phyloP scores from a whole-genome alignment of 2,329 filamentous ascomycete genomes.

The Westerdykella ornata region DNA sequence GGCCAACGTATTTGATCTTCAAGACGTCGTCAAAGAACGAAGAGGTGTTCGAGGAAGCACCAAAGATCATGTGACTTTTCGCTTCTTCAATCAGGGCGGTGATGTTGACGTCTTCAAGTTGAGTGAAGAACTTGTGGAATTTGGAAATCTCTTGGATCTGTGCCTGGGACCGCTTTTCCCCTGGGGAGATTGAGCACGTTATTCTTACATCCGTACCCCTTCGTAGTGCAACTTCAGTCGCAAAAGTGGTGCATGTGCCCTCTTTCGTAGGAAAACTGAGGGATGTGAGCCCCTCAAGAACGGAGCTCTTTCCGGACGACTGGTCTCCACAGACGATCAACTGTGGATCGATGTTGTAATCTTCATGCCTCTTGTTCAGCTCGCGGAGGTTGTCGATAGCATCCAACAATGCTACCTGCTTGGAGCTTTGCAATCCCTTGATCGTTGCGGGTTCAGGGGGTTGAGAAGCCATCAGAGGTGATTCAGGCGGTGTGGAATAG shows the following conservation, averaged over 20 bases:
- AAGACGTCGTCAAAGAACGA: conserved; percentile 24
- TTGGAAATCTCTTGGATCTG: conserved; percentile 12
- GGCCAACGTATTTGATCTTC: conserved; percentile 26
- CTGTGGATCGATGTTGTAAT: conserved; percentile 29
- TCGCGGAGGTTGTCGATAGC: conserved; percentile 46
- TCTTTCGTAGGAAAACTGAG: conserved; percentile 54
- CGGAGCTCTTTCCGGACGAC: conserved; percentile 26
- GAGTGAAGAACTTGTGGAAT: conserved; percentile 14
- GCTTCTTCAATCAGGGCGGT: conserved; percentile 48
- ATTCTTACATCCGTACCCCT: conserved; percentile 35
- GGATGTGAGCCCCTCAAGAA: conserved; percentile 40
- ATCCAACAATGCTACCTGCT: conserved; percentile 44
- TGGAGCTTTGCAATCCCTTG: conserved; percentile 21
- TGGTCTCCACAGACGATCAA: conserved; percentile 29
- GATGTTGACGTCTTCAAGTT: conserved; percentile 26
- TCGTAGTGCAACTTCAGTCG: conserved; percentile 54
- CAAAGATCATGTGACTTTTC: conserved; percentile 41
- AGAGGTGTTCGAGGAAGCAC: background rate
- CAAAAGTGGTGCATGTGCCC: conserved; percentile 53
- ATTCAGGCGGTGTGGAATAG: background rate
- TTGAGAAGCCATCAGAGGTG: conserved; percentile 8
- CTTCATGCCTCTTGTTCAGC: conserved; percentile 20
- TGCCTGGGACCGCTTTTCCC: conserved; percentile 8
- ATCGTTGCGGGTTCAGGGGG: conserved; percentile 11
- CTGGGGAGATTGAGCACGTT: conserved; percentile 39